Evolutionary conservation across 768 basidiomycete species (phyloP).

Genomic region (Termitomyces sp.): DNA sequence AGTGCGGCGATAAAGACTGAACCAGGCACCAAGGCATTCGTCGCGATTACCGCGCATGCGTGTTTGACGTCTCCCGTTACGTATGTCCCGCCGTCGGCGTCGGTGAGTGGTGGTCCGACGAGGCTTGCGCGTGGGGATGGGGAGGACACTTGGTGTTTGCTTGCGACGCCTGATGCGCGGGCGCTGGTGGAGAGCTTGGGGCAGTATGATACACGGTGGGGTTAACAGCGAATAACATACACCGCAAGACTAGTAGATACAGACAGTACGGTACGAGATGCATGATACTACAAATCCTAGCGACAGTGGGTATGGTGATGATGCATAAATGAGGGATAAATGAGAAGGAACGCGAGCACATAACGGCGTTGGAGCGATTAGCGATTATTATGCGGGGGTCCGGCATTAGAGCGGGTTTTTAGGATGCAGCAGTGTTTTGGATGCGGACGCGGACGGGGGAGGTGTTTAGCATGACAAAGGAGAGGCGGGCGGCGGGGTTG

Average conservation of each 20-base stretch:
- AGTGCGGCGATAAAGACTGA: conserved; percentile 7
- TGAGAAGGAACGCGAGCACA: neutral
- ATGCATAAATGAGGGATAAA: conserved; percentile 15
- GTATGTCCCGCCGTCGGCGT: conserved; percentile 33
- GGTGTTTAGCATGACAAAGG: conserved; percentile 47
- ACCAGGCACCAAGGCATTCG: conserved; percentile 26
- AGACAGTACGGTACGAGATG: conserved; percentile 8
- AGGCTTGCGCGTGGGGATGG: conserved; percentile 43
- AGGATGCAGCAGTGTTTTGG: conserved; percentile 29
- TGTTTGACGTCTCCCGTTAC: conserved; percentile 43
- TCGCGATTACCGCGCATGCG: conserved; percentile 40
- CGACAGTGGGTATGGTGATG: conserved; percentile 2
- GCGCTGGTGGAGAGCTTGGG: conserved; percentile 23
- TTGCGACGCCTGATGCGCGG: conserved; percentile 24
- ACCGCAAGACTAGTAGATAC: conserved; percentile 13
- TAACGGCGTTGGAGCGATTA: conserved; percentile 1
- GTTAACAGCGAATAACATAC: conserved; percentile 9
- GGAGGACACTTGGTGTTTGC: conserved; percentile 48
- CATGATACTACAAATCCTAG: conserved; percentile 8
- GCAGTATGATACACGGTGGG: conserved; percentile 27
- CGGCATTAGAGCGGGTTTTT: conserved; percentile 12
- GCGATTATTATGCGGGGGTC: conserved; percentile 11
- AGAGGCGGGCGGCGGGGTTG: conserved; percentile 55
- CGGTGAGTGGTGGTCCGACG: conserved; percentile 22
- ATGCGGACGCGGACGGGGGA: conserved; percentile 40